Evolutionary conservation across 2,329 filamentous ascomycete genomes (phyloP), one percentile per base, ranked within the genome.

Genomic region (Sphaerulina vaccinii): DNA sequence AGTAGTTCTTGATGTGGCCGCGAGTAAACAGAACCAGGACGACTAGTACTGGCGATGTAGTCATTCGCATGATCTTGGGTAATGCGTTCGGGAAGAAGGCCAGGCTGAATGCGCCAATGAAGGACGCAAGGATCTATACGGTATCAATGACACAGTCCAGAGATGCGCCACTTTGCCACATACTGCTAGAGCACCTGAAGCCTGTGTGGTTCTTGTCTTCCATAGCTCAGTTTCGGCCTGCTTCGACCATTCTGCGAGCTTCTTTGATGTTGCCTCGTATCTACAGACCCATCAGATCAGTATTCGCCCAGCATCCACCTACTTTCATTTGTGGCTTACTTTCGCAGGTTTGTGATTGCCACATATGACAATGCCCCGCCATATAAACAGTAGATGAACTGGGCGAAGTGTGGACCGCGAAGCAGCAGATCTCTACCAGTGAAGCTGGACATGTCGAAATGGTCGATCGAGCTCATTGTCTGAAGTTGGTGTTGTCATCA

Each of bases 221-320:
- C 70, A 63, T 18, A 77, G 63, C 57, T 78, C 71, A 5, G 65
- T 56, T 32, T 65, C 71, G 6, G 73, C 75, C 33, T 70, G 69
- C 23, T 68, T 68, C 2, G 74, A 76, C 63, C 72, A 71, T 55
- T 74, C 69, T 7, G 75, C 75, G 13, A 72, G 68, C 56, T 73
- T 75, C 59, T 77, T 66, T 37, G 66, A 64, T 21, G 69, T 69
- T n/a, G 70, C 65, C 59, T 78, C 75, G 59, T 77, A 78, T 44
- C 27, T 32, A 13, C 27, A 4, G n/a, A 32, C 10, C n/a, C 27
- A 32, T 32, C 27, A 32, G 27, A 8, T 7, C 10, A 32, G 5
- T 10, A 32, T 13, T 4, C n/a, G 27, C 5, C 27, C n/a, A 11
- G 10, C 24, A 11, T 29, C 24, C 24, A 29, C 24, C 8, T 29